Evolutionary conservation across 768 basidiomycete species (phyloP).

Genomic region (Pholiota conissans): DNA sequence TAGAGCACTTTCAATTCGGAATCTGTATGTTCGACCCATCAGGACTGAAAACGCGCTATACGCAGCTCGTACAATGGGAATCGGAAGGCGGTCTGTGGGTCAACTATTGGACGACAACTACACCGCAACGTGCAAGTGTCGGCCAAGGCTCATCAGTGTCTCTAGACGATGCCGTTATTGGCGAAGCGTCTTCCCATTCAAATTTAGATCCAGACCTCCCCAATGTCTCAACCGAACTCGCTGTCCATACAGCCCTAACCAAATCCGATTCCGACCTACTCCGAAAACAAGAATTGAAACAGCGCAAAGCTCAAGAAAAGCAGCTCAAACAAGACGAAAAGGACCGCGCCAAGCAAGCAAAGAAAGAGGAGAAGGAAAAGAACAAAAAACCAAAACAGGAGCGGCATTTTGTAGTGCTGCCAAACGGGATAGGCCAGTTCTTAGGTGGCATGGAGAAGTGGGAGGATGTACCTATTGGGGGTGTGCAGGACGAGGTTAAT

Average conservation of each 20-base stretch:
- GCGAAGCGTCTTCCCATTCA: slow-evolving; percentile 12
- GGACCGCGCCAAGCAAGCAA: slow-evolving; percentile 15
- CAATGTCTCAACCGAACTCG: background rate
- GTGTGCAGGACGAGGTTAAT: slow-evolving; percentile 53
- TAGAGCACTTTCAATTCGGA: slow-evolving; percentile 60
- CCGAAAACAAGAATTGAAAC: background rate
- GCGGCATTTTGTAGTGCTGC: slow-evolving; percentile 54
- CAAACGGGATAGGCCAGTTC: slow-evolving; percentile 40
- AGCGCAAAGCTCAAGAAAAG: background rate
- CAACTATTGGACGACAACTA: slow-evolving; percentile 61
- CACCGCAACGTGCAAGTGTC: slow-evolving; percentile 12
- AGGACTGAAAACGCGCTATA: slow-evolving; percentile 50
- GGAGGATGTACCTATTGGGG: slow-evolving; percentile 50
- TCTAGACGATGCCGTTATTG: background rate
- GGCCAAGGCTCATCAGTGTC: background rate
- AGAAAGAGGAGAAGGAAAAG: slow-evolving; percentile 23
- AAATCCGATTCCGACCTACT: background rate
- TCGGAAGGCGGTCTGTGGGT: slow-evolving; percentile 54
- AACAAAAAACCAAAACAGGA: slow-evolving; percentile 24
- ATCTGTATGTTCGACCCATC: slow-evolving; percentile 57
- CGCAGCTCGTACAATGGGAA: slow-evolving; percentile 44
- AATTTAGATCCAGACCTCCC: background rate
- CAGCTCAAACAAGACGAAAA: slow-evolving; percentile 12
- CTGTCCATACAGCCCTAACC: background rate
- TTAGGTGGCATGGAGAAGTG: slow-evolving; percentile 48